Percentiles rank a stretch among this genome's conserved stretches.
Evolutionary conservation across 2,329 filamentous ascomycete species (phyloP).

Genomic region (Helotiales sp.): DNA sequence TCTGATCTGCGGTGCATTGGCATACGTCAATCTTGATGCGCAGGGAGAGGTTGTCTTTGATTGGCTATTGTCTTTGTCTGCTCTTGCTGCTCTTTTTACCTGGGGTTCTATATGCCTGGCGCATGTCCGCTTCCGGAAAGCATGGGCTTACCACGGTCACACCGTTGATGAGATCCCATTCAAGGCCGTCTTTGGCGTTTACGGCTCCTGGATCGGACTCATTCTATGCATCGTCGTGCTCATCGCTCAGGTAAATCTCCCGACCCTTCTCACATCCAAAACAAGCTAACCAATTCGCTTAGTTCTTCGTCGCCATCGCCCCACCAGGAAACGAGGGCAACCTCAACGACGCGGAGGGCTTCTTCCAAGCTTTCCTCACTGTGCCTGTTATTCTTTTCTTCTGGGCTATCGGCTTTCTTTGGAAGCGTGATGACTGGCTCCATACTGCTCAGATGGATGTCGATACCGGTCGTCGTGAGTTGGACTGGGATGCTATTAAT

Average conservation of each 20-base stretch:
- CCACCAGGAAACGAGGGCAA: constrained; percentile 14
- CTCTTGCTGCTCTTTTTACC: constrained; percentile 73
- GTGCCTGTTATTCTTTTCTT: constrained; percentile 19
- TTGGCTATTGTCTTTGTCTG: constrained; percentile 72
- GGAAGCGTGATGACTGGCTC: constrained; percentile 12
- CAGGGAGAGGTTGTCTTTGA: constrained; percentile 46
- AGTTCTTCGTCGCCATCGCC: constrained; percentile 16
- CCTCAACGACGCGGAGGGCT: constrained; percentile 4
- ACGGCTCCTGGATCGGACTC: constrained; percentile 71
- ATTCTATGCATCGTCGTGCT: constrained; percentile 68
- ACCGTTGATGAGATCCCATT: constrained; percentile 53
- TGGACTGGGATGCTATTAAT: constrained; percentile 15
- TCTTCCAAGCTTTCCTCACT: constrained; percentile 18
- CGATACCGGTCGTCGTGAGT: constrained; percentile 17
- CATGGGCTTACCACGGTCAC: constrained; percentile 64
- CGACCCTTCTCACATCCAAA: too few species aligned
- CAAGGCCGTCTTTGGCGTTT: constrained; percentile 55
- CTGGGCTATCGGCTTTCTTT: constrained; percentile 14
- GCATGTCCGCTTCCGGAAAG: constrained; percentile 67
- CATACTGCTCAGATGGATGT: constrained; percentile 15
- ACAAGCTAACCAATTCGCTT: background rate
- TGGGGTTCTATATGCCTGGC: constrained; percentile 71
- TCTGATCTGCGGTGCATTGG: constrained; percentile 8
- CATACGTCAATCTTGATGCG: constrained; percentile 11
- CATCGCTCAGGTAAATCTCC: constrained; percentile 57